Percentiles rank a stretch among this genome's conserved stretches.
phyloP scores from a whole-genome alignment of 257 asterid genomes.

The Scutellaria baicalensis region DNA sequence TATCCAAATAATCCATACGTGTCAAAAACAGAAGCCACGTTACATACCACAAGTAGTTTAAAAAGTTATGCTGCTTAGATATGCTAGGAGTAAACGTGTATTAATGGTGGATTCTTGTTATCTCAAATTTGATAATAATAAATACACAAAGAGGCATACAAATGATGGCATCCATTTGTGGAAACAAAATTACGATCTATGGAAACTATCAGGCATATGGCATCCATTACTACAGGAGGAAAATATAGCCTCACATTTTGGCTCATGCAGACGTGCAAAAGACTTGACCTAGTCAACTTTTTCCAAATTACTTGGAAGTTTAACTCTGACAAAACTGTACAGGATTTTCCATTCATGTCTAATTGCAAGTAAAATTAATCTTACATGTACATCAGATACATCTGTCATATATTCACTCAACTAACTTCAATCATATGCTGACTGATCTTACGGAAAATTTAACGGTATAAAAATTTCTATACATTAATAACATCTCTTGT shows the following conservation, averaged over 20 bases:
- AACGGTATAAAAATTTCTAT: neutral
- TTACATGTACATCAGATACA: neutral
- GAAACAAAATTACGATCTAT: neutral
- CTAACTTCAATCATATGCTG: neutral
- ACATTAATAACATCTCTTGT: neutral
- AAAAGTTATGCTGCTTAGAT: neutral
- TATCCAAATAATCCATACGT: neutral
- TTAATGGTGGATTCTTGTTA: neutral
- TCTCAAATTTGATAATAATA: neutral
- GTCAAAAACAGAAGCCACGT: conserved; percentile 4
- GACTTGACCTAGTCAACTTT: neutral
- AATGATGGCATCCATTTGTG: too few relatives aligned
- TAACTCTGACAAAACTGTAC: neutral
- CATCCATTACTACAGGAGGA: neutral
- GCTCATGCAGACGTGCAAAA: neutral
- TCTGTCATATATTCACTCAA: neutral
- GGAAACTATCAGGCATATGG: neutral
- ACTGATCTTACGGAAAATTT: neutral
- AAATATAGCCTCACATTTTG: neutral
- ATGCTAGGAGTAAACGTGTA: neutral
- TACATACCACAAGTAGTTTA: neutral
- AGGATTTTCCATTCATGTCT: neutral
- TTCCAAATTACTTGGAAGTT: neutral
- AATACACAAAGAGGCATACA: neutral
- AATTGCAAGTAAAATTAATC: neutral